Base-by-base conservation (phyloP, 768 basidiomycete genomes). In the Boletus barrowsii region DNA sequence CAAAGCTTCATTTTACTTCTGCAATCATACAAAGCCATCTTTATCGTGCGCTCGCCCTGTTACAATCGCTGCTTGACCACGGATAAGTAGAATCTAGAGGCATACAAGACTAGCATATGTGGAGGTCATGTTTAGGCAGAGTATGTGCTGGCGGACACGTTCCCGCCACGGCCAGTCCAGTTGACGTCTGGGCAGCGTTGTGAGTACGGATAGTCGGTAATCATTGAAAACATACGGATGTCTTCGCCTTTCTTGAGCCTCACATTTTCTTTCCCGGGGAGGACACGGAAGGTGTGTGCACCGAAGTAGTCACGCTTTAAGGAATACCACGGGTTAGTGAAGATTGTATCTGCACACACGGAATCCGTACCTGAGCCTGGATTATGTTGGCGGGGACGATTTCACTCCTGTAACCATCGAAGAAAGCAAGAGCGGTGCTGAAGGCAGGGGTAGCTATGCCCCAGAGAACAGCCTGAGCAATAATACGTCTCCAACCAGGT, bases 131-230 rank as follows among this genome's bases (percentile, higher is more conserved):
- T 57, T 74, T 77, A 87, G 57, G 83, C 87, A 62, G 75, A 75
- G 82, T 98, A 98, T 48, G 88, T 84, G 57, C 83, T 87, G 37
- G 94, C 88, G 51, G 96, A 93, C 53, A 96, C 93, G 62, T 87
- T 93, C 61, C 96, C 96, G 47, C 96, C 96, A 61, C 93, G 92
- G 43, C 96, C 96, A 62, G 95, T 98, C 96, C 96, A 98, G 81
- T 97, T 98, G 77, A 96, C 80, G 77, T 99, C 96, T 90, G 55
- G 13, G 35, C 5, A 47, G 17, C 10, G 29, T 30, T 10, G 39
- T 64, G 54, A 56, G 49, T 30, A 52, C 26, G 14, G 26, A 22
- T 20, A 30, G 40, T 30, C n/a, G 6, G 18, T 5, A 20, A 39
- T 41, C 6, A 48, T n/a, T 60, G 35, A 32, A 40, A 20, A 83